Conservation (phyloP, 192 early-diverging fungal genomes). For the Mortierella antarctica region DNA sequence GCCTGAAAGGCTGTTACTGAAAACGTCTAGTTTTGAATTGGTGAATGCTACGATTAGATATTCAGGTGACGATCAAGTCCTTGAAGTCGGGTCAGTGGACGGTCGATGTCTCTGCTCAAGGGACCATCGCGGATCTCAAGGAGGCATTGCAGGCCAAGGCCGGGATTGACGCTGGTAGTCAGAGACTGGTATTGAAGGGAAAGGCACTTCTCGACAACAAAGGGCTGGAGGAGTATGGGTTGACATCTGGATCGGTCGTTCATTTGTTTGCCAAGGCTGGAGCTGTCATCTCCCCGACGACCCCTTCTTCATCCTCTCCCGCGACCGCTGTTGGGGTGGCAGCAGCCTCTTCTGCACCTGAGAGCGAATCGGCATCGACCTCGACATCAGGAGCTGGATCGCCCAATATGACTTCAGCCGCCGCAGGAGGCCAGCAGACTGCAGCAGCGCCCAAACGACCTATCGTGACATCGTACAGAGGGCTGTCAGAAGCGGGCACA, state of each 20-base stretch:
- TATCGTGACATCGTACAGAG: constrained; percentile 29
- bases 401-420: not conserved
- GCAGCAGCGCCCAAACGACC: constrained; percentile 14
- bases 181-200: constrained; percentile 70
- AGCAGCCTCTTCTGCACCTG: not conserved
- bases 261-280: constrained; percentile 64
- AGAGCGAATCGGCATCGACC: not conserved
- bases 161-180: constrained; percentile 41
- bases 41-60: constrained; percentile 17
- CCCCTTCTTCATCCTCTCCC: not conserved
- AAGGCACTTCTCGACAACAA: constrained; percentile 68
- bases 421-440: not conserved
- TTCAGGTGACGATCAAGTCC: constrained; percentile 57
- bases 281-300: not conserved
- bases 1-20: not conserved
- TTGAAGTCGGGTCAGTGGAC: constrained; percentile 56
- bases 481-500: constrained; percentile 37
- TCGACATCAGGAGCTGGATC: not conserved
- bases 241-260: constrained; percentile 55
- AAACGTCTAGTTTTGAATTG: not conserved
- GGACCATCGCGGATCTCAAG: constrained; percentile 55
- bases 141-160: constrained; percentile 44
- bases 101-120: constrained; percentile 46
- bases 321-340: not conserved
- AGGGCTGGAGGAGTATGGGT: constrained; percentile 59